A percentile compares a stretch with the other conserved stretches of the same genome.
Conservation (phyloP, 371 early-diverging fungal genomes). For the Apophysomyces trapeziformis region DNA sequence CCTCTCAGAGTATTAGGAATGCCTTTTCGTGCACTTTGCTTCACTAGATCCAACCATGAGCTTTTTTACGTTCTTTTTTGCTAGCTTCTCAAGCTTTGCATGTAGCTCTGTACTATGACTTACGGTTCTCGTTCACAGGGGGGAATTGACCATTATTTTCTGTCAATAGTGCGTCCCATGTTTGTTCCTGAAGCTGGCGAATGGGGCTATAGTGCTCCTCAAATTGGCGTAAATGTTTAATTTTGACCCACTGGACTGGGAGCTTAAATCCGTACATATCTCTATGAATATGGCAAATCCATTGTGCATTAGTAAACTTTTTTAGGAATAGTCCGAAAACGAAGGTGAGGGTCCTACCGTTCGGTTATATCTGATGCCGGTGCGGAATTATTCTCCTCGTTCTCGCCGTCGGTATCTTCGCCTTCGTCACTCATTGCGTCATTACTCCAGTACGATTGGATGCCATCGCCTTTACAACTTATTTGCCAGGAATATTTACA, state of each 20-base stretch:
- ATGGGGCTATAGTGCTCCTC: conserved; percentile 52
- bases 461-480: background rate
- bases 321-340: too few species aligned
- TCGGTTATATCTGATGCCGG: background rate
- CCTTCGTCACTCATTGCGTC: background rate
- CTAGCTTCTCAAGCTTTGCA: background rate
- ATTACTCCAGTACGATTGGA: background rate
- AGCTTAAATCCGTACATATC: conserved; percentile 68
- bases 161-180: conserved; percentile 54
- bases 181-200: conserved; percentile 46
- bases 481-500: background rate
- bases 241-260: conserved; percentile 55
- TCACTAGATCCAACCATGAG: conserved; percentile 44
- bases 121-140: conserved; percentile 50
- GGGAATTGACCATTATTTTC: conserved; percentile 55
- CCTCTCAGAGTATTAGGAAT: conserved; percentile 70
- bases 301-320: too few species aligned
- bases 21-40: conserved; percentile 73
- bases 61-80: too few species aligned
- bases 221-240: conserved; percentile 51
- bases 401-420: background rate
- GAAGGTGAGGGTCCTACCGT: background rate
- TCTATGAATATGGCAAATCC: conserved; percentile 20
- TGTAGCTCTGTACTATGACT: conserved; percentile 4
- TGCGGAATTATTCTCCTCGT: background rate